Evolutionary conservation across 768 basidiomycete species (phyloP).

Genomic region (Leccinum aurantiacum): DNA sequence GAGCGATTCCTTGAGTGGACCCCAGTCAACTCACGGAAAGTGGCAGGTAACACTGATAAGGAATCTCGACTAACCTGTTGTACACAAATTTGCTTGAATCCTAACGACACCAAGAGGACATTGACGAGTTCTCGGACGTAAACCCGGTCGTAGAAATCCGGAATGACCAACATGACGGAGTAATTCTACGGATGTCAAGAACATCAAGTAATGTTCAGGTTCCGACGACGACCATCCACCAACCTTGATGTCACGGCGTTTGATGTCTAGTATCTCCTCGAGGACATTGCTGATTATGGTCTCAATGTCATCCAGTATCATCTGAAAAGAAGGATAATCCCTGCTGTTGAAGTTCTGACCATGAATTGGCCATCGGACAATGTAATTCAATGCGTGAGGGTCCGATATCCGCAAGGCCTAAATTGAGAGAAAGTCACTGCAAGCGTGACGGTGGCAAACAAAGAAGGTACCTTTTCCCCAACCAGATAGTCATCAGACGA

Average conservation of each 20-base stretch:
- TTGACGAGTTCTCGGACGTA: slow-evolving; percentile 81
- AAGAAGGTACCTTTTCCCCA: slow-evolving; percentile 61
- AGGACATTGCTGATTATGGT: slow-evolving; percentile 62
- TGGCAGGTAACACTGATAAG: not conserved
- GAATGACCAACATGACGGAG: slow-evolving; percentile 85
- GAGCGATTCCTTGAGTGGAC: slow-evolving; percentile 69
- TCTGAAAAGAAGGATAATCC: slow-evolving; percentile 71
- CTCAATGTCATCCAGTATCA: slow-evolving; percentile 77
- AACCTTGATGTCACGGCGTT: slow-evolving; percentile 59
- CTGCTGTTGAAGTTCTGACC: slow-evolving; percentile 80
- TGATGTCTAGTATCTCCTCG: slow-evolving; percentile 58
- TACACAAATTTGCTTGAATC: slow-evolving; percentile 90
- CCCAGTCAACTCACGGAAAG: not conserved
- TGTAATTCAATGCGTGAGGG: slow-evolving; percentile 65
- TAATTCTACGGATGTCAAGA: slow-evolving; percentile 56
- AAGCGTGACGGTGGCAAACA: not conserved
- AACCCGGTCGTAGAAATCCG: slow-evolving; percentile 84
- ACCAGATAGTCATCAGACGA: slow-evolving; percentile 52
- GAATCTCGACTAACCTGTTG: slow-evolving; percentile 63
- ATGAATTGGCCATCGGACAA: slow-evolving; percentile 79
- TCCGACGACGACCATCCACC: slow-evolving; percentile 12
- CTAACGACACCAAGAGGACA: slow-evolving; percentile 73
- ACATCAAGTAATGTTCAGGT: not conserved
- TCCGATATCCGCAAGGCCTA: slow-evolving; percentile 73
- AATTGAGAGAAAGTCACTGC: slow-evolving; percentile 10